Base-by-base conservation (phyloP, 1,139 yeast species). In the Pichia sp. region DNA sequence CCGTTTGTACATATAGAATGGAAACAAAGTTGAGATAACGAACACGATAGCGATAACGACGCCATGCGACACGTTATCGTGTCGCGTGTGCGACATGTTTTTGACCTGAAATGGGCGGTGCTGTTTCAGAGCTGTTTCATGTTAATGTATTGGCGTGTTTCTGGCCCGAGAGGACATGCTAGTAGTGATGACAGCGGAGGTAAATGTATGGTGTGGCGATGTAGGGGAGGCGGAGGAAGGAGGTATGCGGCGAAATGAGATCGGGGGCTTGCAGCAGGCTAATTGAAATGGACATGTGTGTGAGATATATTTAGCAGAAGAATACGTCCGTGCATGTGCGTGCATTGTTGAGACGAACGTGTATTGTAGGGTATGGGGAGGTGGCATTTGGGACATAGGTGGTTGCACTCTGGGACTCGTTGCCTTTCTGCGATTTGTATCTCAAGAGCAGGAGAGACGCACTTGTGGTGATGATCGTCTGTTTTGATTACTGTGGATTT, bases 61-160 rank as follows among this genome's bases (percentile, higher is more conserved):
- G 24, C 24, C 4, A 1, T 33, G 24, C 17, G 24, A 30, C 34
- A 31, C 5, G 2, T 6, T 16, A 3, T n/a, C 4, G 16, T 46
- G 49, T 46, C 49, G 49, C 36, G 41, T 3, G 9, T 16, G 27
- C 41, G 36, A 46, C 46, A 43, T 49, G 51, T 42, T 42, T 49
- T 12, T 6, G 24, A 17, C 24, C 14, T 27, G 34, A 10, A 10
- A 20, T 6, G 4, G 40, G 42, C 43, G 27, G 49, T 46, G 38
- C 29, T 29, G 49, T 46, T 46, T 46, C 49, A 46, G 27, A 40
- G 38, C 10, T 34, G 46, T 44, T 45, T 44, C 45, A 29, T 45
- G 45, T 36, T 46, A 20, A 20, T 3, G 24, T 20, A 20, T 20
- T 20, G 3, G 24, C n/a, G 24, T 20, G 24, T 20, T 20, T 20